These are phyloP conservation scores for Sisymbrium altissimum DNA, from an alignment of 345 rosid species.

Conservation along the genomic window DNA sequence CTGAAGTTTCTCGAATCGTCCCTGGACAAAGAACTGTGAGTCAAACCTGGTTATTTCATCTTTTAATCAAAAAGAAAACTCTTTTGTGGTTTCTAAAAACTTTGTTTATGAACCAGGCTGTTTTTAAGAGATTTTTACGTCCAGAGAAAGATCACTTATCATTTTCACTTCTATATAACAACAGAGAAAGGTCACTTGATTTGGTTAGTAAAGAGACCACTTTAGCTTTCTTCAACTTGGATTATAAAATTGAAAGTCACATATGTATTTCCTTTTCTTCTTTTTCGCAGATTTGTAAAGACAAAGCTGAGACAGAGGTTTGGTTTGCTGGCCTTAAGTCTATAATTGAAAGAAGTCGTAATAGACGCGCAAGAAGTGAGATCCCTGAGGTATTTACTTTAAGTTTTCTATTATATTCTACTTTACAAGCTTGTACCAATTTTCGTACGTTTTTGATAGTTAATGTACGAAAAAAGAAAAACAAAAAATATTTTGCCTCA, in stretches of 20 bases:
- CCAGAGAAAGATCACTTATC: conserved; percentile 94
- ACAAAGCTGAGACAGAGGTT: conserved; percentile 84
- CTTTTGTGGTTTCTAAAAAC: not conserved
- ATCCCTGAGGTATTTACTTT: conserved; percentile 52
- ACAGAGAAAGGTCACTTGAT: conserved; percentile 90
- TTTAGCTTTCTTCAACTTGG: conserved; percentile 1
- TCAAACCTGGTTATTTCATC: not conserved
- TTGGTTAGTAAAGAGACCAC: conserved; percentile 54
- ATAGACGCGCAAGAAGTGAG: conserved; percentile 62
- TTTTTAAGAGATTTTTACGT: conserved; percentile 84
- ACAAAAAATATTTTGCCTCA: too few relatives aligned
- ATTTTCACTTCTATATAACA: conserved; percentile 86
- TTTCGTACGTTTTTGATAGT: too few relatives aligned
- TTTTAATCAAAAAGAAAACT: not conserved
- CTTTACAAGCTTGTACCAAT: too few relatives aligned
- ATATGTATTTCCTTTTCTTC: not conserved
- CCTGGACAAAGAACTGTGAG: conserved; percentile 98
- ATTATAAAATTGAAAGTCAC: not conserved
- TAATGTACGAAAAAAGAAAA: too few relatives aligned
- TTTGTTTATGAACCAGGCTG: conserved; percentile 47
- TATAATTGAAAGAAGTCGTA: conserved; percentile 49
- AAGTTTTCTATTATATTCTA: not conserved
- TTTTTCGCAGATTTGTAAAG: conserved; percentile 81
- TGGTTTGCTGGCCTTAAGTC: conserved; percentile 85
- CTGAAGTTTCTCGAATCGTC: conserved; percentile 57